phyloP scores from a whole-genome alignment of 2,329 filamentous ascomycete species.

The Lojkania enalia region DNA sequence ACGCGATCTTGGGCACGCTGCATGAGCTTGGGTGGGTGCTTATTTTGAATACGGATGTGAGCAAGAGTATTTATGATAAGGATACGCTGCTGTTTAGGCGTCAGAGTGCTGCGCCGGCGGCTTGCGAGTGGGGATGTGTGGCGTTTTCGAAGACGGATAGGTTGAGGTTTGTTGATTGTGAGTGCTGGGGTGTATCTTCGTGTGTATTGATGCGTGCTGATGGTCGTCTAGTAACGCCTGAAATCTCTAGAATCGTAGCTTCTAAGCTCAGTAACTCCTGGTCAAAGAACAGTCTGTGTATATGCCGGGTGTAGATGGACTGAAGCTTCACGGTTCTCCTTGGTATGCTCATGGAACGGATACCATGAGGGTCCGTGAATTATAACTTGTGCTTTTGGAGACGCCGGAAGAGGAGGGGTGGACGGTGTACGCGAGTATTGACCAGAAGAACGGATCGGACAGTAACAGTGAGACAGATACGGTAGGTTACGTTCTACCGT shows the following conservation, averaged over 20 bases:
- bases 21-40: conserved; percentile 45
- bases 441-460: conserved; percentile 32
- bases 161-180: conserved; percentile 40
- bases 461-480: conserved; percentile 27
- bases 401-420: conserved; percentile 44
- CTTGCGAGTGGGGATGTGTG: conserved; percentile 44
- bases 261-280: too few relatives aligned
- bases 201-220: too few relatives aligned
- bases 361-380: conserved; percentile 41
- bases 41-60: conserved; percentile 41
- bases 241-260: too few relatives aligned
- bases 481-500: conserved; percentile 10
- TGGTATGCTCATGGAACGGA: conserved; percentile 38
- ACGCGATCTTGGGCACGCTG: conserved; percentile 37
- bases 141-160: conserved; percentile 33
- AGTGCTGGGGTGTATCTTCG: too few relatives aligned
- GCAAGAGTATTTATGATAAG: conserved; percentile 37
- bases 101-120: conserved; percentile 38
- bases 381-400: conserved; percentile 43
- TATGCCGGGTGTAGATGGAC: conserved; percentile 26
- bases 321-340: conserved; percentile 42
- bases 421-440: conserved; percentile 46
- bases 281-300: too few relatives aligned
- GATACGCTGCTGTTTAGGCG: conserved; percentile 46
- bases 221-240: conserved; percentile 13